These are phyloP conservation scores for Berkeleyomyces rouxiae DNA, from an alignment of 2,329 filamentous ascomycete genomes.

Conservation along the genomic window DNA sequence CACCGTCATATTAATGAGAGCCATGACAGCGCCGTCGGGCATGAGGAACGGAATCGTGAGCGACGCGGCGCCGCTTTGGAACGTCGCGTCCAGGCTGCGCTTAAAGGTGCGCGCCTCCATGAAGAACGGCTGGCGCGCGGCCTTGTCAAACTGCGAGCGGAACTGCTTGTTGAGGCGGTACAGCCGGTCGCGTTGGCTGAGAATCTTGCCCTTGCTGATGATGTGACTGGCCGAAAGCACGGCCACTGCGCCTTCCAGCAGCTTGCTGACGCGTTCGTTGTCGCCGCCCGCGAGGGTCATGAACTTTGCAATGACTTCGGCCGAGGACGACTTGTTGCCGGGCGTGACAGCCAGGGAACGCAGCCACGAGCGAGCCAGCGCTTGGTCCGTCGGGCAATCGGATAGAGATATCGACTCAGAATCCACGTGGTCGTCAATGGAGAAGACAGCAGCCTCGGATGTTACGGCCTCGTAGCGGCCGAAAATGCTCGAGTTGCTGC, in stretches of 20 bases:
- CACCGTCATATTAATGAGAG: conserved; percentile 47
- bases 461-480: conserved; percentile 39
- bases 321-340: conserved; percentile 30
- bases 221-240: conserved; percentile 35
- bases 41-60: conserved; percentile 35
- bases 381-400: conserved; percentile 19
- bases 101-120: conserved; percentile 45
- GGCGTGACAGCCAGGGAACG: conserved; percentile 40
- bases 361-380: conserved; percentile 41
- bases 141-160: conserved; percentile 37
- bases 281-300: conserved; percentile 29
- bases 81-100: conserved; percentile 18
- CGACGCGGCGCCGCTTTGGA: conserved; percentile 18
- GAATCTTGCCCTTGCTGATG: conserved; percentile 42
- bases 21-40: conserved; percentile 49
- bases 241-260: conserved; percentile 33
- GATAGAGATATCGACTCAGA: background rate
- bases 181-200: conserved; percentile 39
- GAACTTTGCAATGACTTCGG: conserved; percentile 34
- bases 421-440: conserved; percentile 1
- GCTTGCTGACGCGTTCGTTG: conserved; percentile 24
- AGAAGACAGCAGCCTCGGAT: conserved; percentile 29
- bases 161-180: conserved; percentile 48
- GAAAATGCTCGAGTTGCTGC: conserved; percentile 36
- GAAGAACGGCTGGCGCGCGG: conserved; percentile 37